Evolutionary conservation across 106 monocot species (phyloP).

Genomic region (Narthecium ossifragum): DNA sequence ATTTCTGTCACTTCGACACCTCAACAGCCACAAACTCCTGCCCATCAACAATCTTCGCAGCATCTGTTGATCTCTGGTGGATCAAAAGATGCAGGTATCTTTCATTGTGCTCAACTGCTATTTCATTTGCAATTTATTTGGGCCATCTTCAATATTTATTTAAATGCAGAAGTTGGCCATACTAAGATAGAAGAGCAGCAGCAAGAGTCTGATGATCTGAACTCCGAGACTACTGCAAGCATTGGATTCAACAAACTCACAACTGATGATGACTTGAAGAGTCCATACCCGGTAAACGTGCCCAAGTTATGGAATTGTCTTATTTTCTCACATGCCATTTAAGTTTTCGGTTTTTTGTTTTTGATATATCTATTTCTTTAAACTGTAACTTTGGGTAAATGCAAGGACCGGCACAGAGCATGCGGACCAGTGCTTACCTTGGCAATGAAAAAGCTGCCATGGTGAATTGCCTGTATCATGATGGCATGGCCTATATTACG

Average conservation of each 20-base stretch:
- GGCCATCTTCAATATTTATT: background rate
- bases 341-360: too few species aligned
- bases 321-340: background rate
- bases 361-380: too few species aligned
- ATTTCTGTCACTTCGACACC: constrained; percentile 16
- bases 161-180: constrained; percentile 27
- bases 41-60: constrained; percentile 27
- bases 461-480: too few species aligned
- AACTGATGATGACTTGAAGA: constrained; percentile 66
- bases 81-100: constrained; percentile 41
- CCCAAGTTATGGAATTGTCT: too few species aligned
- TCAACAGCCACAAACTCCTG: constrained; percentile 26
- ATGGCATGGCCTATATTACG: too few species aligned
- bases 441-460: too few species aligned
- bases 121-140: background rate
- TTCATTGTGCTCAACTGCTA: background rate
- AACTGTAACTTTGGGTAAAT: too few species aligned
- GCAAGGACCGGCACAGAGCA: too few species aligned
- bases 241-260: constrained; percentile 42
- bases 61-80: constrained; percentile 26
- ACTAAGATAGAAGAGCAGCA: constrained; percentile 51
- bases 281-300: constrained; percentile 41
- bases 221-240: constrained; percentile 34
- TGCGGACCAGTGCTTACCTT: too few species aligned
- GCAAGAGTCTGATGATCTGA: constrained; percentile 59